Evolutionary conservation across 345 rosid genomes (phyloP).

Genomic region (Eutrema yunnanense): DNA sequence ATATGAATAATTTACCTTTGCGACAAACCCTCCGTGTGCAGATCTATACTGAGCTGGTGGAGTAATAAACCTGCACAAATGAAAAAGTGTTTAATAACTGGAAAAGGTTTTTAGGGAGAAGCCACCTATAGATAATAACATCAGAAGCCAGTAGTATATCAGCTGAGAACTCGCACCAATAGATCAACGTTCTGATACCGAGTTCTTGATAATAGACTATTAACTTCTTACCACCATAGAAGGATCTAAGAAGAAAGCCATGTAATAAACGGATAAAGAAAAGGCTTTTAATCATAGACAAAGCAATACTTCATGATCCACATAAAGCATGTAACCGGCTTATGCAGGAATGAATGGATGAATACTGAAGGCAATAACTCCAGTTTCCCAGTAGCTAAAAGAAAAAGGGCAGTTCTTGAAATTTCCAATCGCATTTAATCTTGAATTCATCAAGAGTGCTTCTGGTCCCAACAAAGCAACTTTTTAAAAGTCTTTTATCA

Average conservation of each 20-base stretch:
- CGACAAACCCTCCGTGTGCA: constrained; percentile 20
- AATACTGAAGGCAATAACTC: not conserved
- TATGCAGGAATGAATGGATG: not conserved
- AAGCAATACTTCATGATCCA: constrained; percentile 6
- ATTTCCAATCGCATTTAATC: not conserved
- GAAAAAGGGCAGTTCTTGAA: not conserved
- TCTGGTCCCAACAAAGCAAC: not conserved
- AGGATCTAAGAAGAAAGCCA: constrained; percentile 24
- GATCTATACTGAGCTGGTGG: constrained; percentile 32
- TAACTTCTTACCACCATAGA: constrained; percentile 26
- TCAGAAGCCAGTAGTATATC: not conserved
- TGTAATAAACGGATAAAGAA: constrained; percentile 28
- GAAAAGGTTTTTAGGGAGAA: not conserved
- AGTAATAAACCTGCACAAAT: constrained; percentile 45
- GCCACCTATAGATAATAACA: not conserved
- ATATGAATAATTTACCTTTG: constrained; percentile 44
- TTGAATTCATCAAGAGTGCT: not conserved
- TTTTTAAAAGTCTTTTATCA: not conserved
- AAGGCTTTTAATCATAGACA: constrained; percentile 25
- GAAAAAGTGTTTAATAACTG: not conserved
- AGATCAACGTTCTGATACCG: not conserved
- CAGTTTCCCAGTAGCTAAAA: not conserved
- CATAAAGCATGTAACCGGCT: not conserved
- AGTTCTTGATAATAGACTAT: not conserved
- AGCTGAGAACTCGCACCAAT: not conserved